A percentile compares a stretch with the other conserved stretches of the same genome.
These are phyloP conservation scores for Leccinum solheimii DNA, from an alignment of 1,284 basidiomycete species.

Conservation along the genomic window DNA sequence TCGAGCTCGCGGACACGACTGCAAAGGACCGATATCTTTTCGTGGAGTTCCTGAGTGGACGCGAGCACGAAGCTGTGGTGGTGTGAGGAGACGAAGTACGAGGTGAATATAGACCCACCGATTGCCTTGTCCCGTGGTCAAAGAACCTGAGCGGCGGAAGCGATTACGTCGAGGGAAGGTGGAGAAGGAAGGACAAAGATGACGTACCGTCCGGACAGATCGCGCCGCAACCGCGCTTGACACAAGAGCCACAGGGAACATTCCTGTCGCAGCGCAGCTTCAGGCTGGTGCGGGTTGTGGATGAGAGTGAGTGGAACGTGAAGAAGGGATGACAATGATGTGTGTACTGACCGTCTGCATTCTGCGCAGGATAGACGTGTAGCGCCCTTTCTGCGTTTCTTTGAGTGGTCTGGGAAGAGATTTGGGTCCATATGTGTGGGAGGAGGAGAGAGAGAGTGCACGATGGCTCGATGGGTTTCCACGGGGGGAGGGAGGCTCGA, in stretches of 20 bases:
- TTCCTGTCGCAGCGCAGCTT: constrained; percentile 75
- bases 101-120: constrained; percentile 44
- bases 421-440: constrained; percentile 34
- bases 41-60: constrained; percentile 78
- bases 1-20: constrained; percentile 77
- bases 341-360: constrained; percentile 55
- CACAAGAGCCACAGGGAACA: constrained; percentile 37
- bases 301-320: too few relatives aligned
- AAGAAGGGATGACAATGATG: background rate
- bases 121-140: constrained; percentile 79
- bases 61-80: constrained; percentile 70
- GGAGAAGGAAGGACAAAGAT: constrained; percentile 5
- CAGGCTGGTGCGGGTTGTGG: constrained; percentile 42
- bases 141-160: constrained; percentile 47
- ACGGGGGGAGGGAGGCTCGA: constrained; percentile 11
- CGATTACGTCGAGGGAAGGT: constrained; percentile 24
- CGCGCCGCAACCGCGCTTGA: constrained; percentile 68
- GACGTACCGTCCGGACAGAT: constrained; percentile 60
- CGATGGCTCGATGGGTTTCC: constrained; percentile 30
- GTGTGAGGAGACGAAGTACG: constrained; percentile 3
- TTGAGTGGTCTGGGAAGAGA: constrained; percentile 42
- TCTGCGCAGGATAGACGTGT: constrained; percentile 76
- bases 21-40: constrained; percentile 75
- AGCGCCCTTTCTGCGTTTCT: constrained; percentile 74
- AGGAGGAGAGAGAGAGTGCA: constrained; percentile 22